Evolutionary conservation across 257 asterid genomes (phyloP), one percentile per base, ranked within the genome.

Genomic region (Echites panduratus): DNA sequence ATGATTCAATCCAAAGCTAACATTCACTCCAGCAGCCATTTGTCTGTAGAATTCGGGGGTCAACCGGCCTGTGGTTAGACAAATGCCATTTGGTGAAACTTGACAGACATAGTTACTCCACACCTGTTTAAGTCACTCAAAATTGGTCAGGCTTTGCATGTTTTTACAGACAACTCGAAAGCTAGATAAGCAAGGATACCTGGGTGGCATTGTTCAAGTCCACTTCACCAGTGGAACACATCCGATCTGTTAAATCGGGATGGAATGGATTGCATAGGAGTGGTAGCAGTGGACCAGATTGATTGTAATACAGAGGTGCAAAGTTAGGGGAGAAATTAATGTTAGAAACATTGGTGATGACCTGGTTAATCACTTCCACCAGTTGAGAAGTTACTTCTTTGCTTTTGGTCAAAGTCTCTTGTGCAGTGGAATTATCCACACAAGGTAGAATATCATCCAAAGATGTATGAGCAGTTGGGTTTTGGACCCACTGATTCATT

Each of bases 251-350:
- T 73, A 93, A 83, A 79, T 93, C 96, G 0, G 83, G 79, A 57
- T 81, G 76, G 75, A 87, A 88, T 0, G 98, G 97, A 71, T 86
- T 91, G 90, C 98, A 93, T 56, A 93, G 97, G 66, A 45, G 79
- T 0, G 97, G 97, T 66, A 93, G 73, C 58, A 83, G 89, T 0
- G 97, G 98, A 38, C 98, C 98, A 8, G 97, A 93, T 65, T 93
- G 98, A 69, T 93, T 93, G 88, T 77, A 89, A 85, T 93, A 93
- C 22, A 89, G 58, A 2, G 87, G 88, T n/a, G 66, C 87, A 24
- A 89, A 82, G 84, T 76, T 79, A 9, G 98, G 94, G 29, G 96
- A 80, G 40, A 90, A 90, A 81, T 93, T 91, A 80, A 83, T 86
- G 84, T 93, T 93, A 6, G 98, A 89, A 79, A 89, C 89, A 64